These are phyloP conservation scores for Xylaria scruposa DNA, from an alignment of 495 filamentous ascomycete species.

Conservation along the genomic window DNA sequence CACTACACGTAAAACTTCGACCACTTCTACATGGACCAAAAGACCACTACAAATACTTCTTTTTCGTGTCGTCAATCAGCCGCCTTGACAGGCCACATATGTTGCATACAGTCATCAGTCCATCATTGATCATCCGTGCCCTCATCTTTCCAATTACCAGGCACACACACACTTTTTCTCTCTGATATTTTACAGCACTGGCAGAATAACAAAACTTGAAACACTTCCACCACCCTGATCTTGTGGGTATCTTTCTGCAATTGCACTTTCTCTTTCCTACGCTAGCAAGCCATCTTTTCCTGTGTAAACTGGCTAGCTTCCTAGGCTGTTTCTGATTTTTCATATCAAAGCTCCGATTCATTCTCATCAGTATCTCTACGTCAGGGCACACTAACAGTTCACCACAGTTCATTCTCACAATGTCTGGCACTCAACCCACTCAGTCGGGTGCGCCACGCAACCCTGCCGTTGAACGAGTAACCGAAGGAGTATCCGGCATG, in stretches of 20 bases:
- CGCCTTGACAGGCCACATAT: not conserved
- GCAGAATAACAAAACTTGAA: not conserved
- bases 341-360: not conserved
- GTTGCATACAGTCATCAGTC: not conserved
- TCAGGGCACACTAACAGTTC: not conserved
- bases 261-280: not conserved
- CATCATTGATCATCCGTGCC: not conserved
- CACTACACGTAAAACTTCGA: not conserved
- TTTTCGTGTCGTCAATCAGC: not conserved
- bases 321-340: not conserved
- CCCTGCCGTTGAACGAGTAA: not conserved
- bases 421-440: slow-evolving; percentile 16
- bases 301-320: not conserved
- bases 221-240: not conserved
- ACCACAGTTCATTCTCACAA: not conserved
- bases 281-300: not conserved
- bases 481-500: slow-evolving; percentile 9
- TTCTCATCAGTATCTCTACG: not conserved
- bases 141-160: slow-evolving; percentile 5
- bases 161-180: not conserved
- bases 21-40: not conserved
- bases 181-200: not conserved
- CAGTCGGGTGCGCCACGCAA: not conserved
- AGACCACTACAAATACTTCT: not conserved
- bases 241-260: not conserved